Evolutionary conservation across 345 rosid genomes (phyloP).

Genomic region (Hirschfeldia incana): DNA sequence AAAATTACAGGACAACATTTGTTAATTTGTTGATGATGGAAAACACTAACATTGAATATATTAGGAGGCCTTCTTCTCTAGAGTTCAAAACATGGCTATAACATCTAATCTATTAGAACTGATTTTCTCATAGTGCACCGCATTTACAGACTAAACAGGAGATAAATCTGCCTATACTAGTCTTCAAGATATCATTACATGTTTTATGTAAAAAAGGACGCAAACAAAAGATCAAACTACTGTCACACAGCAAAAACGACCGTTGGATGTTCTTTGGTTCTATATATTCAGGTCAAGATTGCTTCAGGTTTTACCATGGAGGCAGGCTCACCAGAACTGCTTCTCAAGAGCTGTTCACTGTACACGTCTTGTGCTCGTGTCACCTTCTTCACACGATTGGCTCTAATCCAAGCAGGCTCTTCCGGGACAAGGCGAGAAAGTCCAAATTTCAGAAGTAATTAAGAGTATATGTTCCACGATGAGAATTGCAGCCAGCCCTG

Average conservation of each 20-base stretch:
- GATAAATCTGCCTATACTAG: neutral
- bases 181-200: constrained; percentile 9
- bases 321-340: constrained; percentile 38
- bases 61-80: neutral
- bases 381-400: constrained; percentile 62
- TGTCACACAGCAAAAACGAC: neutral
- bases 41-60: neutral
- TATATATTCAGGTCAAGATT: neutral
- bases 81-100: neutral
- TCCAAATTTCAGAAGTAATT: too few relatives aligned
- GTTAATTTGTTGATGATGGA: neutral
- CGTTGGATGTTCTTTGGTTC: neutral
- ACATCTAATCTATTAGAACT: neutral
- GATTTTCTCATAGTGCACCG: constrained; percentile 10
- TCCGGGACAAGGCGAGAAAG: too few relatives aligned
- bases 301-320: constrained; percentile 28
- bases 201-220: neutral
- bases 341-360: constrained; percentile 69
- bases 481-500: too few relatives aligned
- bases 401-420: constrained; percentile 60
- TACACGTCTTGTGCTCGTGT: constrained; percentile 69
- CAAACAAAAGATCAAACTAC: constrained; percentile 21
- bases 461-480: too few relatives aligned
- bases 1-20: neutral
- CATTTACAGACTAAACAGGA: neutral